A percentile compares a stretch with the other conserved stretches of the same genome.
Evolutionary conservation across 768 basidiomycete genomes (phyloP).

Genomic region (Amyloporia xantha): DNA sequence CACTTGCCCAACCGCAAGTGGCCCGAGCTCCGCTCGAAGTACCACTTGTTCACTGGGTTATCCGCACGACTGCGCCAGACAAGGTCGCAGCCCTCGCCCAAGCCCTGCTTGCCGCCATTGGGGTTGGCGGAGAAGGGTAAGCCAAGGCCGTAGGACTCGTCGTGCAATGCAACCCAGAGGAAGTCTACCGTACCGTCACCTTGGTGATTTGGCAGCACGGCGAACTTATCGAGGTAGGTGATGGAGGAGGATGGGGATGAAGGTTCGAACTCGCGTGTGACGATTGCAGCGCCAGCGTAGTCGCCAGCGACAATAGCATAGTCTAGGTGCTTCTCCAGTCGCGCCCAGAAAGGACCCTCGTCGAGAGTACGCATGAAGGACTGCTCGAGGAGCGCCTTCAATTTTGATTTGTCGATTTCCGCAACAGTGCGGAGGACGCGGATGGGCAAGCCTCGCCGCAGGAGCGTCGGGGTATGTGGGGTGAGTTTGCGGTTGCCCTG

Average conservation of each 20-base stretch:
- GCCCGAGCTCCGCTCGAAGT: slow-evolving; percentile 92
- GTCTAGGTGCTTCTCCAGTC: slow-evolving; percentile 74
- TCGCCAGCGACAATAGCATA: slow-evolving; percentile 93
- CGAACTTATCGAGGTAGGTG: slow-evolving; percentile 97
- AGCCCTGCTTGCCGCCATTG: slow-evolving; percentile 86
- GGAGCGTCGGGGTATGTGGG: slow-evolving; percentile 84
- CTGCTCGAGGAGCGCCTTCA: slow-evolving; percentile 80
- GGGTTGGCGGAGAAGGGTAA: slow-evolving; percentile 91
- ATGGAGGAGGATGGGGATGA: slow-evolving; percentile 32
- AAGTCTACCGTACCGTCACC: slow-evolving; percentile 99
- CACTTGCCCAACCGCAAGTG: slow-evolving; percentile 82
- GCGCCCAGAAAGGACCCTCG: slow-evolving; percentile 65
- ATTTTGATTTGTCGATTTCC: slow-evolving; percentile 69
- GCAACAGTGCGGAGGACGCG: slow-evolving; percentile 64
- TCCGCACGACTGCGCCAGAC: slow-evolving; percentile 92
- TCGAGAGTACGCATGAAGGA: slow-evolving; percentile 77
- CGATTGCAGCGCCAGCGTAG: slow-evolving; percentile 91
- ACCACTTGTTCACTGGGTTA: slow-evolving; percentile 99
- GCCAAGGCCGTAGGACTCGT: slow-evolving; percentile 96
- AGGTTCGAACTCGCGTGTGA: slow-evolving; percentile 54
- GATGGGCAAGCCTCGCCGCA: slow-evolving; percentile 84
- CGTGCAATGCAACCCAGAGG: slow-evolving; percentile 96
- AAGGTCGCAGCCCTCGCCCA: slow-evolving; percentile 86
- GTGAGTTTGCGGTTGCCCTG: slow-evolving; percentile 84
- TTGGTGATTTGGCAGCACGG: slow-evolving; percentile 89